phyloP scores from a whole-genome alignment of 345 rosid species.

The Euphorbia peplus region DNA sequence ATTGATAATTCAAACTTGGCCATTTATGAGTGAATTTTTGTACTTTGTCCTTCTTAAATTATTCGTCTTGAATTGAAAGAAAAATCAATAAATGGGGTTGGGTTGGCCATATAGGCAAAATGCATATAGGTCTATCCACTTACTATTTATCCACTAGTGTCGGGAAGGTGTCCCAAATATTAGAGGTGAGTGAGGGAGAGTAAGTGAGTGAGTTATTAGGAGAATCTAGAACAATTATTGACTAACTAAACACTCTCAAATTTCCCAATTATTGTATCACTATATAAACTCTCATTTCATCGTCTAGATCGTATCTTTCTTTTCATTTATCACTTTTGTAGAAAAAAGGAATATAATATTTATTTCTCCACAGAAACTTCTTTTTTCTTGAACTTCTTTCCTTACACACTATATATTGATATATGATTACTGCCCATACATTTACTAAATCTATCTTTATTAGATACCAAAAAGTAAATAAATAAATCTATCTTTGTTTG shows the following conservation, averaged over 20 bases:
- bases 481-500: too few relatives aligned
- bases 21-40: too few relatives aligned
- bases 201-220: conserved; percentile 15
- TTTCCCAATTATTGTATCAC: conserved; percentile 27
- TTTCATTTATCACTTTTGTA: not conserved
- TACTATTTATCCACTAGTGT: conserved; percentile 35
- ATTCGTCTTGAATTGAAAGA: too few relatives aligned
- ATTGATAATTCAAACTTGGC: too few relatives aligned
- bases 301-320: too few relatives aligned
- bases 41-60: not conserved
- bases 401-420: not conserved
- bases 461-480: too few relatives aligned
- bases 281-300: conserved; percentile 8
- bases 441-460: too few relatives aligned
- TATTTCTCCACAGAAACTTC: too few relatives aligned
- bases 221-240: conserved; percentile 26
- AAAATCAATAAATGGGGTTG: too few relatives aligned
- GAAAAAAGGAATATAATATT: too few relatives aligned
- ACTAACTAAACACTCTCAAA: not conserved
- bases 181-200: too few relatives aligned
- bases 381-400: too few relatives aligned
- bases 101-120: not conserved
- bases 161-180: conserved; percentile 34
- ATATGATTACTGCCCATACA: not conserved
- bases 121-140: conserved; percentile 27